Percentiles rank a stretch among this genome's conserved stretches.
Evolutionary conservation across 2,329 filamentous ascomycete species (phyloP).

Genomic region (Sporothrix dimorphospora): DNA sequence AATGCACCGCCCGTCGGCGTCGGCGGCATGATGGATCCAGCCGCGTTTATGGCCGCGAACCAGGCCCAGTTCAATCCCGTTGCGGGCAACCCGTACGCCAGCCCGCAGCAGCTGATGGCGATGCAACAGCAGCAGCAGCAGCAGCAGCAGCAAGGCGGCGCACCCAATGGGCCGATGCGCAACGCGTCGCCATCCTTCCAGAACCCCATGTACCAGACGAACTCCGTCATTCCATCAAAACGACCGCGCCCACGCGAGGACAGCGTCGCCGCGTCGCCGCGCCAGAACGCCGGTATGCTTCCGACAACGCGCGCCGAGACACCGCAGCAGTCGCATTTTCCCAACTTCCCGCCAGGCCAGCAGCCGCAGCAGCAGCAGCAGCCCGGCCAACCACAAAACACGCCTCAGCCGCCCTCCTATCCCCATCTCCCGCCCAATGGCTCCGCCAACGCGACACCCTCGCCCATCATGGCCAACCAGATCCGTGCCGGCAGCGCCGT

Average conservation of each 20-base stretch:
- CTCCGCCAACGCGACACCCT: slow-evolving; percentile 84
- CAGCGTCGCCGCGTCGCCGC: slow-evolving; percentile 79
- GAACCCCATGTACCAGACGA: slow-evolving; percentile 80
- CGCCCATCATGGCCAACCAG: slow-evolving; percentile 87
- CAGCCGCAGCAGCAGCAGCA: slow-evolving; percentile 14
- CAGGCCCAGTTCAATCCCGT: slow-evolving; percentile 23
- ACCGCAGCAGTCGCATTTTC: slow-evolving; percentile 75
- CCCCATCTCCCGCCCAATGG: slow-evolving; percentile 81
- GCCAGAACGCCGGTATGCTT: slow-evolving; percentile 72
- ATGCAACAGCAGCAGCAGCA: slow-evolving; percentile 57
- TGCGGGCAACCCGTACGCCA: slow-evolving; percentile 58
- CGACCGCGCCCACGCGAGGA: slow-evolving; percentile 81
- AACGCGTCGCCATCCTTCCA: slow-evolving; percentile 73
- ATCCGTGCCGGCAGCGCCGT: slow-evolving; percentile 66
- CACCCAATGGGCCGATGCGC: slow-evolving; percentile 33
- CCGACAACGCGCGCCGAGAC: slow-evolving; percentile 90
- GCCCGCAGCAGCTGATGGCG: slow-evolving; percentile 59
- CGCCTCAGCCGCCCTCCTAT: slow-evolving; percentile 68
- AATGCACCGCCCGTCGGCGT: slow-evolving; percentile 50
- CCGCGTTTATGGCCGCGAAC: slow-evolving; percentile 62
- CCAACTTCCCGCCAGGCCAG: slow-evolving; percentile 65
- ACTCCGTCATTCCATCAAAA: slow-evolving; percentile 87
- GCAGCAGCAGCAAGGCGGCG: slow-evolving; percentile 45
- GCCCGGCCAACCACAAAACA: slow-evolving; percentile 44
- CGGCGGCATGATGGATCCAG: slow-evolving; percentile 66